Evolutionary conservation across 2,329 filamentous ascomycete species (phyloP), one percentile per base, ranked within the genome.

Genomic region (Paramyrothecium sp.): DNA sequence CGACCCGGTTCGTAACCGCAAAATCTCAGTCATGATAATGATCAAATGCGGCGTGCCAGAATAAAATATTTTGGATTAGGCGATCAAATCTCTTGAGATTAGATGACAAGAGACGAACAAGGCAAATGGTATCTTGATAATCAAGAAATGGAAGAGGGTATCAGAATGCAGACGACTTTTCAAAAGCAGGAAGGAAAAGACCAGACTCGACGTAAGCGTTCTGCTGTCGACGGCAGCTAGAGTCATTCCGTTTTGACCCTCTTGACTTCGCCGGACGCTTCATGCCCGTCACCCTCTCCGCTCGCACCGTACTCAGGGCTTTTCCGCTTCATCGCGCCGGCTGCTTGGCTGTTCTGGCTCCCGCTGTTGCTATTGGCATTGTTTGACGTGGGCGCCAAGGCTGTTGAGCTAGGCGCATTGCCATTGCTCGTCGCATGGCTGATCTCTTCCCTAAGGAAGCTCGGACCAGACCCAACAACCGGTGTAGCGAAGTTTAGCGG

Each of bases 401-500:
- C 33, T 5, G 4, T 30, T 30, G 26, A 30, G 26, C 26, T 44
- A 12, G 38, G n/a, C 7, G 65, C 60, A 33, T 58, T 59, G 8
- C 34, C 51, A 55, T 54, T 56, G 16, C 57, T 58, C 16, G 57
- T 65, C 23, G 68, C 61, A 48, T 57, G 65, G 59, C 67, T 53
- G 22, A 61, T 54, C 34, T 88, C 85, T 20, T 88, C 85, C 57
- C 84, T 76, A 55, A 88, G 65, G 63, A 89, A 89, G 57, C 84
- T 87, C 3, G 86, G 86, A 2, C 86, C 86, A 1, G 80, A 82
- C 2, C 80, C 82, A 2, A 82, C 81, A 2, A 88, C 78, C 0
- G 95, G 95, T 1, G 95, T 98, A 34, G 91, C 90, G 73, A 97
- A 97, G 59, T 93, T 96, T 61, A 98, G 77, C 11, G 95, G 95